These are phyloP conservation scores for Acorus calamus DNA, from an alignment of 106 monocot species.

Conservation along the genomic window DNA sequence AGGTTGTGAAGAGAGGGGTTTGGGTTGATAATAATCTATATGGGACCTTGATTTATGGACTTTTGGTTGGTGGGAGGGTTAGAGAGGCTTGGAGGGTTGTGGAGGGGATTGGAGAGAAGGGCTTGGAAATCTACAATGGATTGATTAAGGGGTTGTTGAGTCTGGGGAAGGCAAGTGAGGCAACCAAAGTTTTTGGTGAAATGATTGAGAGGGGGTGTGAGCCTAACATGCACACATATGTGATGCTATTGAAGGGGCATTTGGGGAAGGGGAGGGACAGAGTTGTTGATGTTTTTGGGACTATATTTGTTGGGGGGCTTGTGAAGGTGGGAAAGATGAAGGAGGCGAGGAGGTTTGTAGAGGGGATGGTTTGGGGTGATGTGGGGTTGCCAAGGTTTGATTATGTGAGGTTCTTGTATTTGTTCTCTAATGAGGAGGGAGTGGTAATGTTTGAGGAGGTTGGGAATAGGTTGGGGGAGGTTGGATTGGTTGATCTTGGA, in stretches of 20 bases:
- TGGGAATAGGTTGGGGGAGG: conserved; percentile 59
- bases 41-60: conserved; percentile 47
- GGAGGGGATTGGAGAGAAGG: conserved; percentile 12
- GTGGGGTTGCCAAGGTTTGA: conserved; percentile 71
- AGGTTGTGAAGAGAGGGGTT: conserved; percentile 80
- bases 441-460: conserved; percentile 75
- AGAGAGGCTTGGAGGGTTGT: conserved; percentile 46
- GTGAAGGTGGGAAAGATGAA: conserved; percentile 58
- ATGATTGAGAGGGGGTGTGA: conserved; percentile 54
- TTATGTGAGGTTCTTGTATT: conserved; percentile 62
- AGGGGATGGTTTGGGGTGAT: conserved; percentile 54
- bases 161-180: conserved; percentile 38
- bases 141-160: conserved; percentile 76
- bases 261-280: conserved; percentile 58
- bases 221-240: conserved; percentile 83
- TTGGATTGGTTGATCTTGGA: conserved; percentile 57
- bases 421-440: conserved; percentile 71
- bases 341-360: conserved; percentile 63
- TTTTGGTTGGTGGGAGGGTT: conserved; percentile 40
- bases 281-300: conserved; percentile 51
- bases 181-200: conserved; percentile 71
- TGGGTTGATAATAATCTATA: conserved; percentile 17
- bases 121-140: conserved; percentile 51
- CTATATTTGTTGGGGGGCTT: conserved; percentile 70
- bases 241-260: conserved; percentile 87